A percentile compares a stretch with the other conserved stretches of the same genome.
Evolutionary conservation across 2,329 filamentous ascomycete genomes (phyloP).

Genomic region (Cadophora sp.): DNA sequence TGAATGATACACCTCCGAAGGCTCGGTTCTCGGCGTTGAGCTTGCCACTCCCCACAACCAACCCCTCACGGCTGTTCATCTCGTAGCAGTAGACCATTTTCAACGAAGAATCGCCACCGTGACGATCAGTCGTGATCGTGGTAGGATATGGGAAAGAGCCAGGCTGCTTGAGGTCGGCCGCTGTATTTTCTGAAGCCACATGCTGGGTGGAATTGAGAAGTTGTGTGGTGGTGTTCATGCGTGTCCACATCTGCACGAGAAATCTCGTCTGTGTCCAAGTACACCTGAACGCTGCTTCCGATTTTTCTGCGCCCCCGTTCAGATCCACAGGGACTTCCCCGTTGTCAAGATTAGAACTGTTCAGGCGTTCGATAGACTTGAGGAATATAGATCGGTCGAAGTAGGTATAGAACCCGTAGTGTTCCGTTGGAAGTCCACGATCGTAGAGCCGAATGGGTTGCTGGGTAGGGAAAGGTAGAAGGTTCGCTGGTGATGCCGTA

Average conservation of each 20-base stretch:
- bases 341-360: slow-evolving; percentile 50
- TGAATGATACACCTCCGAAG: slow-evolving; percentile 60
- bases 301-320: slow-evolving; percentile 60
- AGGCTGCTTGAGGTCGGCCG: slow-evolving; percentile 48
- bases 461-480: slow-evolving; percentile 73
- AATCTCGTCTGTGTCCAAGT: slow-evolving; percentile 68
- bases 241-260: slow-evolving; percentile 71
- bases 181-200: slow-evolving; percentile 34
- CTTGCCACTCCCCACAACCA: slow-evolving; percentile 53
- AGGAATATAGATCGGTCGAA: slow-evolving; percentile 89
- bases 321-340: slow-evolving; percentile 55
- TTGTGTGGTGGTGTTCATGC: slow-evolving; percentile 52
- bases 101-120: slow-evolving; percentile 60
- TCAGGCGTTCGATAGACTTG: slow-evolving; percentile 60
- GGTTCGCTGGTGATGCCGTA: slow-evolving; percentile 71
- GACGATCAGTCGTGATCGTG: slow-evolving; percentile 66
- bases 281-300: slow-evolving; percentile 61
- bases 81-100: slow-evolving; percentile 63
- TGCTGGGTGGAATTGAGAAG: slow-evolving; percentile 47
- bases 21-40: slow-evolving; percentile 58
- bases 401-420: slow-evolving; percentile 94
- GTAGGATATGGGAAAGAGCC: slow-evolving; percentile 70
- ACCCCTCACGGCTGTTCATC: slow-evolving; percentile 55
- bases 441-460: slow-evolving; percentile 89
- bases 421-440: slow-evolving; percentile 78